Conservation (phyloP, 2,329 filamentous ascomycete genomes). For the Botrytis paeoniae region DNA sequence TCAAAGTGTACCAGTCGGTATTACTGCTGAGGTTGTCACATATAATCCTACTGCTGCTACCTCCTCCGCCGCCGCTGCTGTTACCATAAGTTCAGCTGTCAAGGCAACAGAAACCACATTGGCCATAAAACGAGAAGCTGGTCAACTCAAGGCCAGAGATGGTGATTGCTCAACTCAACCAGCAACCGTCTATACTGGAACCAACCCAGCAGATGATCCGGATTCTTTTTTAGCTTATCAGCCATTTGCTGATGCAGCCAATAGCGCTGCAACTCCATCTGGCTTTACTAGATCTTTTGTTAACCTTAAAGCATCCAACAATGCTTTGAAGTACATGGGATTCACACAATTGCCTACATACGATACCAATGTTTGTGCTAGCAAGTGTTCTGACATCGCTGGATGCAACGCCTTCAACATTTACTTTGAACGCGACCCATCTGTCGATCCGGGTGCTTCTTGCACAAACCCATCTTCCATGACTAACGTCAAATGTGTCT, state of each 20-base stretch:
- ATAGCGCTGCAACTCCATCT: slow-evolving; percentile 33
- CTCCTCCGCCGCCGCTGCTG: neutral
- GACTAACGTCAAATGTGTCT: slow-evolving; percentile 39
- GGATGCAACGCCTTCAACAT: slow-evolving; percentile 38
- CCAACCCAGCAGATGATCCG: slow-evolving; percentile 36
- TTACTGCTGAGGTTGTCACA: neutral
- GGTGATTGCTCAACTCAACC: neutral
- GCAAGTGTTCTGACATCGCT: slow-evolving; percentile 30
- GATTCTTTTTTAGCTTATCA: slow-evolving; percentile 34
- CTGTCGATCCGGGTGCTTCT: slow-evolving; percentile 33
- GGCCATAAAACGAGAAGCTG: neutral
- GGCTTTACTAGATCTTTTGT: slow-evolving; percentile 37
- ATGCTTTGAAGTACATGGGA: slow-evolving; percentile 32
- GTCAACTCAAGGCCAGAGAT: neutral
- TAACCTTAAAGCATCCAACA: slow-evolving; percentile 35
- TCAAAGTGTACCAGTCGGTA: neutral
- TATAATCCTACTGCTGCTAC: neutral
- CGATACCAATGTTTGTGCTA: slow-evolving; percentile 31
- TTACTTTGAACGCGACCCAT: slow-evolving; percentile 39
- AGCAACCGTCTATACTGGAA: neutral
- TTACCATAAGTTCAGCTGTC: neutral
- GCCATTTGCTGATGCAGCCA: slow-evolving; percentile 30
- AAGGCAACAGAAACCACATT: neutral
- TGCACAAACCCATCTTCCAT: slow-evolving; percentile 39
- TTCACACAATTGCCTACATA: slow-evolving; percentile 33